Evolutionary conservation across 495 filamentous ascomycete species (phyloP).

Genomic region (Penicillium lagena): DNA sequence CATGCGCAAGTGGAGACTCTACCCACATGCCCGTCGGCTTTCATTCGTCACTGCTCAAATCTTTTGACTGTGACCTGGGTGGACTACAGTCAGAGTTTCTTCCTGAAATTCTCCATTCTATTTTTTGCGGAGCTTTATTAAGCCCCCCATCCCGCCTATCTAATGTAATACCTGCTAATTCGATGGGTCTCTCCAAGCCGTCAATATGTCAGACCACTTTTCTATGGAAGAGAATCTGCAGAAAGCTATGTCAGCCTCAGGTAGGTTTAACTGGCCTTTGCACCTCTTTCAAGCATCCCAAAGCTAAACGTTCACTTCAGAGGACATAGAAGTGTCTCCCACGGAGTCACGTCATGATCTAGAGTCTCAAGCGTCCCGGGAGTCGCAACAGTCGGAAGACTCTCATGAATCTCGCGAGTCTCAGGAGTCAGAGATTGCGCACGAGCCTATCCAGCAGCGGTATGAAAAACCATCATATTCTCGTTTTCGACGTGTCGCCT

Average conservation of each 20-base stretch:
- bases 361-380: too few relatives aligned
- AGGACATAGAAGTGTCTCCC: constrained; percentile 8
- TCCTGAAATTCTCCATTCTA: constrained; percentile 4
- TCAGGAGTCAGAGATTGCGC: constrained; percentile 15
- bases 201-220: constrained; percentile 15
- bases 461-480: constrained; percentile 22
- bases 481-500: constrained; percentile 25
- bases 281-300: not conserved
- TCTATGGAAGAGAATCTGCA: constrained; percentile 14
- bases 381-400: too few relatives aligned
- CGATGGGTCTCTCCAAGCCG: not conserved
- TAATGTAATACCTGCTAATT: not conserved
- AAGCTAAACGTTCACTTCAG: constrained; percentile 1
- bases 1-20: constrained; percentile 9
- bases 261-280: constrained; percentile 5
- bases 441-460: constrained; percentile 25
- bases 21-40: constrained; percentile 6
- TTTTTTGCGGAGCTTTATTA: constrained; percentile 4
- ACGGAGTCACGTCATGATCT: constrained; percentile 6
- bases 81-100: constrained; percentile 1
- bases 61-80: constrained; percentile 4
- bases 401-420: constrained; percentile 1
- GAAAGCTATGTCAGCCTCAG: constrained; percentile 16
- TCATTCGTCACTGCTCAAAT: constrained; percentile 9
- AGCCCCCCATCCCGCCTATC: not conserved